Evolutionary conservation across 2,329 filamentous ascomycete genomes (phyloP), one percentile per base, ranked within the genome.

Genomic region (Diaporthe longicolla): DNA sequence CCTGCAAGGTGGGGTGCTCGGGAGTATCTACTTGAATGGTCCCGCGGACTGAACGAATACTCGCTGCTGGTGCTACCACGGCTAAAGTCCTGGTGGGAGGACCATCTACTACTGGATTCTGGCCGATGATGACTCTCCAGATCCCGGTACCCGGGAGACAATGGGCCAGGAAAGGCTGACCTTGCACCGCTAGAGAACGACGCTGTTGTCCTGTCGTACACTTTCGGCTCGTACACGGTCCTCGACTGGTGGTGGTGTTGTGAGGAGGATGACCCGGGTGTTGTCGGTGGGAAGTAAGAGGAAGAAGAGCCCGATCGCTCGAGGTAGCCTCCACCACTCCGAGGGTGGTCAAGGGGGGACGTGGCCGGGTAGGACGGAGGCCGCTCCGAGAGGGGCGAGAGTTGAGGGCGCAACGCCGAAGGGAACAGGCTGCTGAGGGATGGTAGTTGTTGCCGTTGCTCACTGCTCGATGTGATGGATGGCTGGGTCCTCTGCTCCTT

Each of bases 371-470:
- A 84, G 50, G 84, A 79, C 24, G 81, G 81, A n/a, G 84, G 83
- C 32, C 86, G 85, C 45, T 89, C 88, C 26, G 84, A 84, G 29
- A 83, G 79, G 63, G 87, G 85, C 50, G 88, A 88, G 74, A 85
- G 83, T 66, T 85, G 77, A 35, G 86, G 82, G 65, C 85, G 83
- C 45, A 84, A 81, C 59, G 84, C 80, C 7, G 86, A 83, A 8
- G 87, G 86, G 77, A 91, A 90, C 21, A 91, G 81, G 77, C 88
- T 90, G 80, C 87, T 90, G 76, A 91, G 78, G 8, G 89, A 86
- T 2, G 89, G 89, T 29, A 91, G 85, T 77, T 89, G 86, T 76
- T 88, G 87, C 73, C 85, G 83, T 63, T 82, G 77, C 57, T 79
- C 79, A 48, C 50, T 59, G 43, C 43, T 40, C 40, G 66, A 29